These are phyloP conservation scores for Rhizopus sp. DNA, from an alignment of 371 early-diverging fungal genomes.

Conservation along the genomic window DNA sequence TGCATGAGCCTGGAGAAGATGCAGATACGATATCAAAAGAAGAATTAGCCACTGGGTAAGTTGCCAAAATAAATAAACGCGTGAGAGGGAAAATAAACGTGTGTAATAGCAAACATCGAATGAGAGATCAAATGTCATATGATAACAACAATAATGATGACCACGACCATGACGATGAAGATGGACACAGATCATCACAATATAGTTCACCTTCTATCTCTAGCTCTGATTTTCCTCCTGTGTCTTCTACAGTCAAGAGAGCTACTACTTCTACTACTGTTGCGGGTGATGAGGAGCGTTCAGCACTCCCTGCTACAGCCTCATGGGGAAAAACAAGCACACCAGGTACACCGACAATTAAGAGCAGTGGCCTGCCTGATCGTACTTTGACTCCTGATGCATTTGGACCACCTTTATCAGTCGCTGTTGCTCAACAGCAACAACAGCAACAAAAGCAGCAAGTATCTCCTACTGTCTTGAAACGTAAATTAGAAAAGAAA, in stretches of 20 bases:
- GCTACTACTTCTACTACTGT: background rate
- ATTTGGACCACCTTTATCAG: conserved; percentile 54
- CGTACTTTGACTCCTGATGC: conserved; percentile 45
- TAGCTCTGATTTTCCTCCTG: conserved; percentile 32
- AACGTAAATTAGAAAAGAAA: conserved; percentile 46
- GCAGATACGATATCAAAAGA: conserved; percentile 73
- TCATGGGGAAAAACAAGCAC: conserved; percentile 62
- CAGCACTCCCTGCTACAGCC: conserved; percentile 65
- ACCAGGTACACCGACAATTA: conserved; percentile 53
- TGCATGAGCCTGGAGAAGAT: conserved; percentile 96
- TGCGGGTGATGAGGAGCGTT: conserved; percentile 40
- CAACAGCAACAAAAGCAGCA: conserved; percentile 34
- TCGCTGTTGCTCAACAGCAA: conserved; percentile 57
- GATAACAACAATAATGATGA: conserved; percentile 31
- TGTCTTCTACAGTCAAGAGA: conserved; percentile 11
- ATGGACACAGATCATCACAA: conserved; percentile 20
- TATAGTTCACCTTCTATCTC: conserved; percentile 29
- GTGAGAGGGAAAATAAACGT: background rate
- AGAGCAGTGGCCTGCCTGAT: conserved; percentile 34
- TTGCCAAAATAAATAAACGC: conserved; percentile 4
- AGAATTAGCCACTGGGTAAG: conserved; percentile 62
- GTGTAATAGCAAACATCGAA: conserved; percentile 55
- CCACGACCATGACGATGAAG: conserved; percentile 21
- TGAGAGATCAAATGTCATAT: conserved; percentile 55
- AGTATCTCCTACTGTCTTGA: conserved; percentile 29